A percentile compares a stretch with the other conserved stretches of the same genome.
Evolutionary conservation across 2,329 filamentous ascomycete species (phyloP).

Genomic region (Erysiphe pulchra): DNA sequence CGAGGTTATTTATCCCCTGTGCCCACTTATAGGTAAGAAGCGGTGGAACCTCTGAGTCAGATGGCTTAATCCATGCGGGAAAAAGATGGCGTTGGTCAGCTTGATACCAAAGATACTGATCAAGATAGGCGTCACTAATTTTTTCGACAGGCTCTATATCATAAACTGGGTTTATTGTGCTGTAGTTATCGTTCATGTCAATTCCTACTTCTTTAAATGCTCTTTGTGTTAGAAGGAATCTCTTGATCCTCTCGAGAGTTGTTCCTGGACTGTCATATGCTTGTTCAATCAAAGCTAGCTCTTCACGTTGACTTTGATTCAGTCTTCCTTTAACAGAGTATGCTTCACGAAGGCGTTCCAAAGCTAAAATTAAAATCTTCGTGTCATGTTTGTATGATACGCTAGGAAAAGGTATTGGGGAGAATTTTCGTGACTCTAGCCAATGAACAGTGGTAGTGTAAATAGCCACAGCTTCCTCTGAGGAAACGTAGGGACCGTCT

Average conservation of each 20-base stretch:
- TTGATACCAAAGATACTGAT: constrained; percentile 98
- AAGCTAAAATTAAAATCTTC: constrained; percentile 86
- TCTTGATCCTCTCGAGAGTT: constrained; percentile 86
- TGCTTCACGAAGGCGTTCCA: constrained; percentile 78
- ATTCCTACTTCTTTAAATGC: constrained; percentile 99
- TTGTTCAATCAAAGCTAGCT: constrained; percentile 88
- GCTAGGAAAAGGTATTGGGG: constrained; percentile 93
- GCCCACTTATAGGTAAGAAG: constrained; percentile 96
- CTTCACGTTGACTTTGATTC: constrained; percentile 93
- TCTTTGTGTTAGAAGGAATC: constrained; percentile 84
- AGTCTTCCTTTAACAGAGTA: constrained; percentile 94
- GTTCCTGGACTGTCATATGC: constrained; percentile 96
- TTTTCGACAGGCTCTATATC: constrained; percentile 98
- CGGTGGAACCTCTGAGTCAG: constrained; percentile 89
- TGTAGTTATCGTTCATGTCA: constrained; percentile 99
- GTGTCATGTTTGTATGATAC: constrained; percentile 99
- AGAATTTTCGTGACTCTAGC: constrained; percentile 95
- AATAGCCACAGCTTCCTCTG: constrained; percentile 93
- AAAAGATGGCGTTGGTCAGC: constrained; percentile 93
- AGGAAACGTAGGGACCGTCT: constrained; percentile 93
- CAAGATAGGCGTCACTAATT: constrained; percentile 94
- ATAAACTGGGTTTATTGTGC: constrained; percentile 94
- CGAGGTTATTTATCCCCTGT: constrained; percentile 94
- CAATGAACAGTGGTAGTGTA: constrained; percentile 98
- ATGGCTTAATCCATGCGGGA: constrained; percentile 97